A percentile compares a stretch with the other conserved stretches of the same genome.
These are phyloP conservation scores for Colletotrichum sp. DNA, from an alignment of 2,329 filamentous ascomycete species.

Conservation along the genomic window DNA sequence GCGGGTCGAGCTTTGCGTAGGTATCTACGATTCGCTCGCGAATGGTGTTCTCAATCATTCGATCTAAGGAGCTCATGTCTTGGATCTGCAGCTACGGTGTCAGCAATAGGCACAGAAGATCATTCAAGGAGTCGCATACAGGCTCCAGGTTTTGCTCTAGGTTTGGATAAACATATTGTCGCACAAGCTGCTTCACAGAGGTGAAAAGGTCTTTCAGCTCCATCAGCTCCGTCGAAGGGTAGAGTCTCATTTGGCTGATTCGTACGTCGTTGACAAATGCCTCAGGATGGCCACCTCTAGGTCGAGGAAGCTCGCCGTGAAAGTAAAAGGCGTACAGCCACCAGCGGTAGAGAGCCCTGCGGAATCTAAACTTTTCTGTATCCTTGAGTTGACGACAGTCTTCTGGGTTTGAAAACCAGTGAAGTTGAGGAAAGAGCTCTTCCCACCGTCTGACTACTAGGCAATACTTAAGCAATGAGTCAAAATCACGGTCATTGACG, in stretches of 20 bases:
- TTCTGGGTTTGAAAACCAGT: conserved; percentile 51
- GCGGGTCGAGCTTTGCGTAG: conserved; percentile 55
- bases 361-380: conserved; percentile 51
- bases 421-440: conserved; percentile 45
- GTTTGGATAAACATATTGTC: conserved; percentile 52
- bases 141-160: conserved; percentile 40
- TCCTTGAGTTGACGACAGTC: conserved; percentile 48
- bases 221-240: conserved; percentile 48
- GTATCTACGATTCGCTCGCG: conserved; percentile 44
- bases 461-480: conserved; percentile 37
- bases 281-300: conserved; percentile 41
- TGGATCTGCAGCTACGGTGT: neutral
- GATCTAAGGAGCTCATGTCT: conserved; percentile 7
- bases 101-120: neutral
- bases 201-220: conserved; percentile 51
- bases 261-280: conserved; percentile 45
- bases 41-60: conserved; percentile 20
- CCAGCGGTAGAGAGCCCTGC: conserved; percentile 58
- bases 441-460: conserved; percentile 43
- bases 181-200: conserved; percentile 49
- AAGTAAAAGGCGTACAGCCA: conserved; percentile 61
- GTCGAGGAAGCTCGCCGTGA: conserved; percentile 47
- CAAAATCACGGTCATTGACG: conserved; percentile 37
- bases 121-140: conserved; percentile 29
- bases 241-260: conserved; percentile 46